Base-by-base conservation (phyloP, 495 filamentous ascomycete genomes). In the Aspergillus hancockii region DNA sequence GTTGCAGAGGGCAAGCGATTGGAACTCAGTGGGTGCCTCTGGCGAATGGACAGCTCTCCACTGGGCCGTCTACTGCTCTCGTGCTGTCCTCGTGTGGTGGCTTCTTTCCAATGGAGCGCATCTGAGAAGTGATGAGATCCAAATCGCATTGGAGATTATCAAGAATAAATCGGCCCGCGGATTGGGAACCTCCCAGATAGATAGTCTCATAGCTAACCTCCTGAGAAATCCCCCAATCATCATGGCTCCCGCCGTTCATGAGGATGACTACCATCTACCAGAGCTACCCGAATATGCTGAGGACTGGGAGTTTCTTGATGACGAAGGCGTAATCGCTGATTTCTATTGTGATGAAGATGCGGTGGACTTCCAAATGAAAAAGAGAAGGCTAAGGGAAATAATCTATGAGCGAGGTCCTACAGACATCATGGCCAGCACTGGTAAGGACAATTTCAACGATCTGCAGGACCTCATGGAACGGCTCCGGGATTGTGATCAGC, bases 91-190 rank as follows among this genome's bases (percentile, higher is more conserved):
- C 31, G 51, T 36, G 12, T 54, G 51, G 51, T 54, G 51, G 51
- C n/a, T 54, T 6, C 22, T 54, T 4, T 54, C 51, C n/a, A 54
- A 54, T 38, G 51, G 51, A 18, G 51, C 51, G 14, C 51, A 54
- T n/a, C 12, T 54, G 51, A 54, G 31, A 22, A 54, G 51, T 13
- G 31, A 22, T 19, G 51, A 54, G 12, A 54, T 54, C 16, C 28
- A 40, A n/a, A 22, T 22, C 1, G 51, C 51, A 18, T 32, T 36
- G 25, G 14, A 54, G 12, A 38, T 54, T 16, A 18, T 40, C 6
- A 18, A 36, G 14, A n/a, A 54, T 7, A 32, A 32, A 4, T 10
- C 30, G 4, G 30, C 4, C 10, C 30, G 30, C 10, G 30, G 30
- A 32, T 32, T 5, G 4, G 30, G 30, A 10, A 32, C 30, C 10